These are phyloP conservation scores for Saturnispora ahearnii DNA, from an alignment of 805 yeast species.

Conservation along the genomic window DNA sequence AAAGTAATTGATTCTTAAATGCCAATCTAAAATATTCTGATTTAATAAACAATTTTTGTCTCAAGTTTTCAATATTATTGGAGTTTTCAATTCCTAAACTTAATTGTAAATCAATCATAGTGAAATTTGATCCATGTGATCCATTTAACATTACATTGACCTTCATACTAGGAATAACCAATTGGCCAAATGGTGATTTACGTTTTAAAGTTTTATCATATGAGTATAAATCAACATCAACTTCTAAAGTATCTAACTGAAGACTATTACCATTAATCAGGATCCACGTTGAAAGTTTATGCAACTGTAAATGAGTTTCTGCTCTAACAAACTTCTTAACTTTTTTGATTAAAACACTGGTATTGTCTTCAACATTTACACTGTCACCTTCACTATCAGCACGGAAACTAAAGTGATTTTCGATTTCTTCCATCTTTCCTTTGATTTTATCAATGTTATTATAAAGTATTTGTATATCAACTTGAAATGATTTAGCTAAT, in stretches of 20 bases:
- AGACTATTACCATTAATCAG: conserved; percentile 13
- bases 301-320: not conserved
- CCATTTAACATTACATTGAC: conserved; percentile 26
- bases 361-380: not conserved
- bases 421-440: not conserved
- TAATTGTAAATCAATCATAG: conserved; percentile 39
- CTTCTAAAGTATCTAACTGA: conserved; percentile 12
- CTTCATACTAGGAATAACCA: conserved; percentile 35
- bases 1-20: conserved; percentile 38
- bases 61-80: conserved; percentile 19
- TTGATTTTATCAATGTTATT: conserved; percentile 5
- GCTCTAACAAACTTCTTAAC: not conserved
- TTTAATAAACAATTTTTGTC: conserved; percentile 45
- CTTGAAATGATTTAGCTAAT: not conserved
- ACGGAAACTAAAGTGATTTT: not conserved
- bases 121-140: conserved; percentile 33
- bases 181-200: conserved; percentile 30
- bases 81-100: conserved; percentile 36
- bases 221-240: conserved; percentile 10
- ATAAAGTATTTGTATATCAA: not conserved
- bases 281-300: conserved; percentile 1
- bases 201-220: conserved; percentile 12
- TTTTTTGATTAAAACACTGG: conserved; percentile 4
- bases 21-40: conserved; percentile 52
- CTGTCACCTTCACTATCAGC: not conserved